Base-by-base conservation (phyloP, 805 yeast species). In the Kuraishia floccosa region DNA sequence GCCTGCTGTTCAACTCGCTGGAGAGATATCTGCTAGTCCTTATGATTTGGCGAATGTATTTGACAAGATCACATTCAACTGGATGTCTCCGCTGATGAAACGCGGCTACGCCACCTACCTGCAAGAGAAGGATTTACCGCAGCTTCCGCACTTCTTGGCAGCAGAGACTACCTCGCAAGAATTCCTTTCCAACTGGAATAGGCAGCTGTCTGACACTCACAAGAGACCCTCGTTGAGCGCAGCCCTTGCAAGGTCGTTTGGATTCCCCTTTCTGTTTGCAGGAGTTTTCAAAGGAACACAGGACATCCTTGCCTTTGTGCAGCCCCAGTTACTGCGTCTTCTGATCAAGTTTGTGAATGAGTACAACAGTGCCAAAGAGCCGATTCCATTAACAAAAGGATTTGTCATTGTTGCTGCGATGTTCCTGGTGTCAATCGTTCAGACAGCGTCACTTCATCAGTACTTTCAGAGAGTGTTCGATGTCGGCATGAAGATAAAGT, bases 291-390 rank as follows among this genome's bases (percentile, higher is more conserved):
- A 85, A 46, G 63, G 65, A 2, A 38, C 68, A 23, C 89, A 84
- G 51, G 97, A 91, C 58, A 40, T 67, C n/a, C 58, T 87, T 33
- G 82, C 91, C 0, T 85, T 82, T 47, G 64, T 68, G n/a, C 94
- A 85, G 54, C 97, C 97, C 0, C 95, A 84, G 44, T 54, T 87
- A 17, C 58, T 89, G 33, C 66, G 80, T 33, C 44, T 66, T 6
- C 63, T 87, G 38, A 85, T 87, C 40, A 49, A 58, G 32, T 76
- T 68, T 43, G 72, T 77, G 36, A 65, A 67, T 30, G 72, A 65
- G n/a, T 60, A 60, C 49, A 39, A 63, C 32, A 60, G 62, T 7
- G 46, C 23, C 49, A 56, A 46, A 33, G 57, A 54, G 12, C 58
- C 70, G 6, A 51, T 71, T 24, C 91, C 94, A 5, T 55, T 82